These are phyloP conservation scores for Dactylis glomerata DNA, from an alignment of 176 grass and related monocot genomes.

Conservation along the genomic window DNA sequence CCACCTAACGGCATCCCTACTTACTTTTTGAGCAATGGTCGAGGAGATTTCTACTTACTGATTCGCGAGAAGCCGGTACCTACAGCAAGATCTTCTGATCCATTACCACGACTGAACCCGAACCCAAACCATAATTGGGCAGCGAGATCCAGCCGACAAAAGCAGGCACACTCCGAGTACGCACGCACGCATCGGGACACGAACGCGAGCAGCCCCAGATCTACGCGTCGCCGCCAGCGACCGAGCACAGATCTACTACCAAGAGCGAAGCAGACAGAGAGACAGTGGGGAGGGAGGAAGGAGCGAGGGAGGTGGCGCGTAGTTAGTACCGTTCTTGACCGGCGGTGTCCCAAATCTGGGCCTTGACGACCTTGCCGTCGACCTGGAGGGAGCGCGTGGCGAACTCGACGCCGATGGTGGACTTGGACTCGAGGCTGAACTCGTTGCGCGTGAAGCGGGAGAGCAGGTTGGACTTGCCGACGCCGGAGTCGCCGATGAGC, in stretches of 20 bases:
- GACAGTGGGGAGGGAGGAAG: no score
- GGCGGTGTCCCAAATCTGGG: conserved; percentile 98
- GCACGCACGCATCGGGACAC: not conserved
- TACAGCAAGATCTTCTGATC: not conserved
- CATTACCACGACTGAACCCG: not conserved
- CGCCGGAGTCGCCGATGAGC: conserved; percentile 92
- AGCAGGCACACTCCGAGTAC: not conserved
- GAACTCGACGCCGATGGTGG: conserved; percentile 98
- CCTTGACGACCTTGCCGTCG: conserved; percentile 86
- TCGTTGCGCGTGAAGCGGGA: conserved; percentile 98
- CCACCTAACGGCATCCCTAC: not conserved
- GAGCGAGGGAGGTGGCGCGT: not conserved
- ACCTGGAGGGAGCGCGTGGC: conserved; percentile 74
- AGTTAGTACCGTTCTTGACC: conserved; percentile 57
- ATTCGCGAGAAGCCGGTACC: not conserved
- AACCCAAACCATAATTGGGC: conserved; percentile 21
- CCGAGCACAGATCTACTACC: conserved; percentile 21
- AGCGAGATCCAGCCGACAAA: conserved; percentile 26
- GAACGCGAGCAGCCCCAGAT: not conserved
- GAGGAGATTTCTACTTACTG: not conserved
- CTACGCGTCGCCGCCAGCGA: not conserved
- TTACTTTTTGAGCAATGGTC: not conserved
- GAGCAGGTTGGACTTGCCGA: conserved; percentile 95
- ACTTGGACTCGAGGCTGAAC: conserved; percentile 99
- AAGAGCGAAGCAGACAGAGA: not conserved